Percentiles rank a stretch among this genome's conserved stretches.
Evolutionary conservation across 2,329 filamentous ascomycete species (phyloP).

Genomic region (Microsporum audouinii): DNA sequence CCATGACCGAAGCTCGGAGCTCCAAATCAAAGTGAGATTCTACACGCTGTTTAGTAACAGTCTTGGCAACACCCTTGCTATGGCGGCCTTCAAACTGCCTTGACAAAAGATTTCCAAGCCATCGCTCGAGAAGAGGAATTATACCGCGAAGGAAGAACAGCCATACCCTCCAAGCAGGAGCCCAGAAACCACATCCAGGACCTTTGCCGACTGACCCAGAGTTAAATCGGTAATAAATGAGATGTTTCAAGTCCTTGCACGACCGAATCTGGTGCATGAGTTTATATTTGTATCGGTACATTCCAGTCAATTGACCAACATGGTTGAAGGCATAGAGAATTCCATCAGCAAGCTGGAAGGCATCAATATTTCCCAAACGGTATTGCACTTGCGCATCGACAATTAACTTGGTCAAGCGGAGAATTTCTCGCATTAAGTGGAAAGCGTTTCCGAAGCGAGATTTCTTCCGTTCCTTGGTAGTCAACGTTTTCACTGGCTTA

Average conservation of each 20-base stretch:
- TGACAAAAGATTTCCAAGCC: constrained; percentile 92
- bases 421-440: constrained; percentile 95
- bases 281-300: constrained; percentile 99
- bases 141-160: constrained; percentile 99
- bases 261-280: constrained; percentile 99
- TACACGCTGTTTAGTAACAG: constrained; percentile 96
- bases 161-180: constrained; percentile 96
- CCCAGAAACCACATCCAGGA: constrained; percentile 97
- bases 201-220: constrained; percentile 93
- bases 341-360: constrained; percentile 94
- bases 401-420: constrained; percentile 91
- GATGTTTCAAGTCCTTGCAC: constrained; percentile 96
- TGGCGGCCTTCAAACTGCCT: constrained; percentile 97
- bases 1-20: constrained; percentile 95
- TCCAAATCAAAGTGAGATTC: constrained; percentile 98
- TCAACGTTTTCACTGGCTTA: constrained; percentile 96
- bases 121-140: constrained; percentile 88
- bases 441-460: constrained; percentile 98
- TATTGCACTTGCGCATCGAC: constrained; percentile 98
- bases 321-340: constrained; percentile 99
- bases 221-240: constrained; percentile 99
- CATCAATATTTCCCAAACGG: constrained; percentile 92
- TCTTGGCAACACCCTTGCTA: constrained; percentile 98
- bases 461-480: constrained; percentile 98
- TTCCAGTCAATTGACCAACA: constrained; percentile 92